A percentile compares a stretch with the other conserved stretches of the same genome.
These are phyloP conservation scores for Senna tora DNA, from an alignment of 306 rosid species.

Conservation along the genomic window DNA sequence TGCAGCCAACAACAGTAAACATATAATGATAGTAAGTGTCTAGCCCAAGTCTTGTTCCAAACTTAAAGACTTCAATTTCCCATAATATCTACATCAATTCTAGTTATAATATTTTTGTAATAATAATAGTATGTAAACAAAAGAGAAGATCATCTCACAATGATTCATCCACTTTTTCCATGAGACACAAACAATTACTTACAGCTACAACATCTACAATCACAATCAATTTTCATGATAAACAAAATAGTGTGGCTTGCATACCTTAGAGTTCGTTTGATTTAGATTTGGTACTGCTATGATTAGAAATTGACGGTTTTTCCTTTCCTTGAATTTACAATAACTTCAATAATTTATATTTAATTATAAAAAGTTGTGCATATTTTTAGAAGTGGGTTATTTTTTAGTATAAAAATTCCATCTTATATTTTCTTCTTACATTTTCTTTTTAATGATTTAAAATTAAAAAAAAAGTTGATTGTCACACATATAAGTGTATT, in stretches of 20 bases:
- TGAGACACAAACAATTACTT: neutral
- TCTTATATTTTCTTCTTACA: too few relatives aligned
- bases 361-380: too few relatives aligned
- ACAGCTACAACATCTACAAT: neutral
- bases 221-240: too few relatives aligned
- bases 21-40: neutral
- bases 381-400: too few relatives aligned
- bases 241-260: too few relatives aligned
- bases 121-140: slow-evolving; percentile 17
- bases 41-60: neutral
- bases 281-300: slow-evolving; percentile 70
- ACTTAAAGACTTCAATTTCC: neutral
- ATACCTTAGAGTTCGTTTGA: slow-evolving; percentile 73
- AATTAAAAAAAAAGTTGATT: too few relatives aligned
- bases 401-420: too few relatives aligned
- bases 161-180: neutral
- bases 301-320: slow-evolving; percentile 68
- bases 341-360: too few relatives aligned
- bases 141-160: neutral
- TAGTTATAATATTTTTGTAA: too few relatives aligned
- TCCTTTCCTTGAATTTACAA: slow-evolving; percentile 81
- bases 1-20: slow-evolving; percentile 53
- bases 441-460: too few relatives aligned
- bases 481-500: too few relatives aligned
- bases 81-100: slow-evolving; percentile 13